phyloP scores from a whole-genome alignment of 2,329 filamentous ascomycete genomes.

The Diaporthe batatas region DNA sequence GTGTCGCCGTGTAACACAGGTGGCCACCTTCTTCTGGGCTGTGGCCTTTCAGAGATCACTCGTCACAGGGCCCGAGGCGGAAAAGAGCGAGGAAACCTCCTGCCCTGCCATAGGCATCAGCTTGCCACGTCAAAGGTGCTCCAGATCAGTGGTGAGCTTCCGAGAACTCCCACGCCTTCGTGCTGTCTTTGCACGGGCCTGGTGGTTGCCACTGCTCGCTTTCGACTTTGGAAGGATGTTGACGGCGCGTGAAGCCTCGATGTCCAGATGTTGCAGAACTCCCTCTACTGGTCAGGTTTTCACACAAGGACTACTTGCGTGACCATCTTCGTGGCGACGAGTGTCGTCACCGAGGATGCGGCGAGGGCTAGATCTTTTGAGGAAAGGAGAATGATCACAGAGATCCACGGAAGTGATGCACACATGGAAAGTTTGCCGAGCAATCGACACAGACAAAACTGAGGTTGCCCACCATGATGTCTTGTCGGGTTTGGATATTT shows the following conservation, averaged over 20 bases:
- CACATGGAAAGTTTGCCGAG: background rate
- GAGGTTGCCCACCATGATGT: background rate
- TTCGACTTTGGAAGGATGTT: background rate
- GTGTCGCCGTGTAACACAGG: background rate
- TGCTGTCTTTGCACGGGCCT: background rate
- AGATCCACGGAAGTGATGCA: background rate
- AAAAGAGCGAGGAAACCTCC: background rate
- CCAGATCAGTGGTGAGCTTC: background rate
- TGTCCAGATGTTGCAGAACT: background rate
- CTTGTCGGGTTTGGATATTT: too few relatives aligned
- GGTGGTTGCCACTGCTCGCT: background rate
- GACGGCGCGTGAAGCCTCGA: background rate
- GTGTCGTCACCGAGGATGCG: background rate
- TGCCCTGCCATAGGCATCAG: background rate
- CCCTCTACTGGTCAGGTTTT: background rate
- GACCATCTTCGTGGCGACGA: background rate
- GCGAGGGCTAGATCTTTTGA: background rate
- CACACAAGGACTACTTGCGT: constrained; percentile 17
- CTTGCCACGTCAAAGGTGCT: background rate
- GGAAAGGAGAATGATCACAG: background rate
- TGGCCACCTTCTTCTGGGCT: background rate
- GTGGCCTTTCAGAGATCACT: background rate
- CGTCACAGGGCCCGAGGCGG: background rate
- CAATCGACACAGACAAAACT: background rate
- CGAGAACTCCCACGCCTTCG: background rate